Evolutionary conservation across 257 asterid genomes (phyloP).

Genomic region (Osmanthus fragrans): DNA sequence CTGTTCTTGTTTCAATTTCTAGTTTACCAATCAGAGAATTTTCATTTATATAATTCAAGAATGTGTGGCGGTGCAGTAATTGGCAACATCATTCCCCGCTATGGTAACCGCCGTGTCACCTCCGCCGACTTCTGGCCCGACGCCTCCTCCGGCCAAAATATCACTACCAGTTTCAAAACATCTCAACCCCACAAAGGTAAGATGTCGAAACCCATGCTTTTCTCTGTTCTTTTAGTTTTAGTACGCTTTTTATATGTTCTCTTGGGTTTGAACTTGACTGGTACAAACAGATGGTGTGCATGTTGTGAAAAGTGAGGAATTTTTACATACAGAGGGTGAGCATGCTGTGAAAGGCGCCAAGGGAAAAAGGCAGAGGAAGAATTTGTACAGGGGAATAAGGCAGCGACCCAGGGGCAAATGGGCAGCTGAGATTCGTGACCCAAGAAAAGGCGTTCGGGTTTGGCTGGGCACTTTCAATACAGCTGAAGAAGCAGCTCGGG

Average conservation of each 20-base stretch:
- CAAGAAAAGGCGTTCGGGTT: conserved; percentile 82
- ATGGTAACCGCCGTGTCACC: conserved; percentile 36
- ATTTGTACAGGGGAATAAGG: conserved; percentile 76
- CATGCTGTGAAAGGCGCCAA: conserved; percentile 22
- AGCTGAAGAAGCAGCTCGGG: conserved; percentile 91
- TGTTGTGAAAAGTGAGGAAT: conserved; percentile 44
- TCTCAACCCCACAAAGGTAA: conserved; percentile 45
- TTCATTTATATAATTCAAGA: neutral
- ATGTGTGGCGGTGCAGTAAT: conserved; percentile 93
- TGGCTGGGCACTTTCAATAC: conserved; percentile 90
- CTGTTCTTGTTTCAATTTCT: neutral
- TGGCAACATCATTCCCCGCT: conserved; percentile 49
- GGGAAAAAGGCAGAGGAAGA: conserved; percentile 62
- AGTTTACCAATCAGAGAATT: neutral
- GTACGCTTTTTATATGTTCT: neutral
- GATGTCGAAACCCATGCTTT: neutral
- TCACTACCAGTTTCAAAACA: conserved; percentile 11
- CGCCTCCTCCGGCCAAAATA: conserved; percentile 48
- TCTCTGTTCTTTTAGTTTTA: neutral
- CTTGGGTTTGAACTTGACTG: neutral
- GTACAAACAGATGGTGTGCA: conserved; percentile 38
- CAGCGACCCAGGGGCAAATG: conserved; percentile 97
- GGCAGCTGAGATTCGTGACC: conserved; percentile 97
- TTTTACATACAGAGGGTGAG: conserved; percentile 37
- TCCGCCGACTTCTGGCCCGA: conserved; percentile 41